phyloP scores from a whole-genome alignment of 1,284 basidiomycete genomes.

The Hypsizygus ulmarius region DNA sequence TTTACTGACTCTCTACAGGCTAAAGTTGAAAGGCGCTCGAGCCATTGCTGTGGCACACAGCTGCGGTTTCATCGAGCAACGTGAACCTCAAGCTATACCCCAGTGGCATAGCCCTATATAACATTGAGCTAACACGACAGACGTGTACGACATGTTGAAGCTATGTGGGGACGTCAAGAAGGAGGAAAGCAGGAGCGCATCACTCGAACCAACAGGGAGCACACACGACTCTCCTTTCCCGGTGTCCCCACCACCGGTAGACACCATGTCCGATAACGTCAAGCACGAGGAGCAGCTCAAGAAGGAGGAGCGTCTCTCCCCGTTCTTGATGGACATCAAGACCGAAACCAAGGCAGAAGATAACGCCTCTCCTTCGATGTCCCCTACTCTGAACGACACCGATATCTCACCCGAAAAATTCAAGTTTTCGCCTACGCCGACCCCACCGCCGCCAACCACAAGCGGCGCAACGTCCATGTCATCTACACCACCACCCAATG shows the following conservation, averaged over 20 bases:
- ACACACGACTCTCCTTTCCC: slow-evolving; percentile 27
- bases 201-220: slow-evolving; percentile 20
- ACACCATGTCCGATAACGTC: slow-evolving; percentile 16
- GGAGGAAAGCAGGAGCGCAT: slow-evolving; percentile 25
- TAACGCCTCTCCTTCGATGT: slow-evolving; percentile 31
- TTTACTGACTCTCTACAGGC: slow-evolving; percentile 9
- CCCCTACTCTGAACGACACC: slow-evolving; percentile 30
- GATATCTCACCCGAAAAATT: slow-evolving; percentile 27
- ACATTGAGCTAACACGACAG: slow-evolving; percentile 1
- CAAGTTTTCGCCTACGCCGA: slow-evolving; percentile 32
- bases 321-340: slow-evolving; percentile 21
- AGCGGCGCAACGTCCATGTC: slow-evolving; percentile 32
- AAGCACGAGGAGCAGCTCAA: slow-evolving; percentile 27
- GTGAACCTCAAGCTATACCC: neutral
- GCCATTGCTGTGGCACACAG: neutral
- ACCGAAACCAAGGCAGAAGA: slow-evolving; percentile 19
- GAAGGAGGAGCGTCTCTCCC: slow-evolving; percentile 16
- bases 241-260: slow-evolving; percentile 26
- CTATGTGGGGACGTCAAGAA: slow-evolving; percentile 21
- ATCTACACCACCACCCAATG: slow-evolving; percentile 32
- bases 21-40: slow-evolving; percentile 8
- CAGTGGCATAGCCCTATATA: slow-evolving; percentile 9
- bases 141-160: slow-evolving; percentile 21
- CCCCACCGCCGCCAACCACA: slow-evolving; percentile 27
- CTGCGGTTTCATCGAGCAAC: slow-evolving; percentile 5